Evolutionary conservation across 2,329 filamentous ascomycete genomes (phyloP).

Genomic region (Fusarium coffeatum): DNA sequence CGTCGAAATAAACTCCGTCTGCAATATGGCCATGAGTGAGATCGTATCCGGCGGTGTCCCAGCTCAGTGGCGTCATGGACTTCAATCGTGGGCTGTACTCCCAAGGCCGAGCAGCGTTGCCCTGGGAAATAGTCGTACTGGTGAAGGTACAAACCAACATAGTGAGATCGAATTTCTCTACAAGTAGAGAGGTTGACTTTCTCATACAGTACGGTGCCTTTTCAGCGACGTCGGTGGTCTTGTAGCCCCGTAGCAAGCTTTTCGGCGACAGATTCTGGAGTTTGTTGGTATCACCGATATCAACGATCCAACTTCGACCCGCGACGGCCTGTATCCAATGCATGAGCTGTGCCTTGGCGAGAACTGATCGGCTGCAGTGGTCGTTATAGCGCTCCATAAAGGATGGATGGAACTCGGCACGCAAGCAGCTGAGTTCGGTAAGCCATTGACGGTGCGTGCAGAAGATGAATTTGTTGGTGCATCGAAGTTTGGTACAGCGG

Average conservation of each 20-base stretch:
- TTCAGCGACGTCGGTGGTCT: neutral
- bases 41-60: conserved; percentile 26
- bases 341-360: conserved; percentile 27
- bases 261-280: conserved; percentile 2
- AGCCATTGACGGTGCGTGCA: conserved; percentile 34
- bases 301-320: conserved; percentile 29
- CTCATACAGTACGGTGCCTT: conserved; percentile 23
- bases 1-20: conserved; percentile 25
- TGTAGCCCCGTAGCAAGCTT: conserved; percentile 8
- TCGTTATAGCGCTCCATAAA: conserved; percentile 1
- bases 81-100: conserved; percentile 8
- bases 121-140: neutral
- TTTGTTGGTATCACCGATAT: conserved; percentile 10
- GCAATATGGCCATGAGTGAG: neutral
- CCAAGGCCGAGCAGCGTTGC: conserved; percentile 32
- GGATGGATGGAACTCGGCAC: conserved; percentile 14
- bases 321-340: conserved; percentile 9
- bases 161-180: conserved; percentile 9
- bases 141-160: conserved; percentile 29
- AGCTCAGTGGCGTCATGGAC: conserved; percentile 17
- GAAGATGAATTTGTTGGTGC: conserved; percentile 26
- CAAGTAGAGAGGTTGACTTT: neutral
- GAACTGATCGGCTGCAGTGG: conserved; percentile 30
- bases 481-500: conserved; percentile 21
- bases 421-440: conserved; percentile 30